Conservation (phyloP, 1,139 yeast species). For the Blastobotrys persicus region DNA sequence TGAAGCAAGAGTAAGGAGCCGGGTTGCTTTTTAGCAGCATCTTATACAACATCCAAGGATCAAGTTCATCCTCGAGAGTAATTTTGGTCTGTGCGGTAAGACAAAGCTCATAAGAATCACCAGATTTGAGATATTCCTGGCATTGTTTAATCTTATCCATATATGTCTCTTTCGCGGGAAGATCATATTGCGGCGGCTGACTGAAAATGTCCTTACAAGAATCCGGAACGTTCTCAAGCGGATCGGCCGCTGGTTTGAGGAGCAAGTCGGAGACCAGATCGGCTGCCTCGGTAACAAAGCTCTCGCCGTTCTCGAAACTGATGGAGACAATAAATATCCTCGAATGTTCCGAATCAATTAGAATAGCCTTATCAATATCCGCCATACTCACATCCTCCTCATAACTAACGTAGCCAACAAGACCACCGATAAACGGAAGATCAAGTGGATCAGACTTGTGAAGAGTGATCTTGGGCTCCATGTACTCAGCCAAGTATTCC, state of each 20-base stretch:
- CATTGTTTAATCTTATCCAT: slow-evolving; percentile 56
- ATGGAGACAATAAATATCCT: slow-evolving; percentile 55
- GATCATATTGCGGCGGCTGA: slow-evolving; percentile 39
- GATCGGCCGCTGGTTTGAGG: slow-evolving; percentile 2
- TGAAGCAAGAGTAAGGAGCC: slow-evolving; percentile 84
- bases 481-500: slow-evolving; percentile 49
- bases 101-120: slow-evolving; percentile 94
- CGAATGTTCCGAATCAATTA: slow-evolving; percentile 50
- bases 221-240: slow-evolving; percentile 16
- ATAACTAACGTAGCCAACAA: slow-evolving; percentile 79
- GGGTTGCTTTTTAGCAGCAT: slow-evolving; percentile 73
- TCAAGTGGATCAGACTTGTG: slow-evolving; percentile 27
- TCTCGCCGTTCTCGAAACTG: slow-evolving; percentile 38
- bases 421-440: slow-evolving; percentile 85
- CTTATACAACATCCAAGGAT: slow-evolving; percentile 80
- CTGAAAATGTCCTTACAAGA: slow-evolving; percentile 21
- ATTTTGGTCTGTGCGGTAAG: slow-evolving; percentile 77
- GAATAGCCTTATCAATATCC: slow-evolving; percentile 63
- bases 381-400: slow-evolving; percentile 85
- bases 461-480: slow-evolving; percentile 41
- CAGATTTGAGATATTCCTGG: slow-evolving; percentile 67
- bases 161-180: slow-evolving; percentile 59
- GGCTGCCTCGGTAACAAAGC: slow-evolving; percentile 7
- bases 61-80: slow-evolving; percentile 35
- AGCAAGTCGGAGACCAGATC: slow-evolving; percentile 1